phyloP scores from a whole-genome alignment of 495 filamentous ascomycete species.

The Elasticomyces elasticus region DNA sequence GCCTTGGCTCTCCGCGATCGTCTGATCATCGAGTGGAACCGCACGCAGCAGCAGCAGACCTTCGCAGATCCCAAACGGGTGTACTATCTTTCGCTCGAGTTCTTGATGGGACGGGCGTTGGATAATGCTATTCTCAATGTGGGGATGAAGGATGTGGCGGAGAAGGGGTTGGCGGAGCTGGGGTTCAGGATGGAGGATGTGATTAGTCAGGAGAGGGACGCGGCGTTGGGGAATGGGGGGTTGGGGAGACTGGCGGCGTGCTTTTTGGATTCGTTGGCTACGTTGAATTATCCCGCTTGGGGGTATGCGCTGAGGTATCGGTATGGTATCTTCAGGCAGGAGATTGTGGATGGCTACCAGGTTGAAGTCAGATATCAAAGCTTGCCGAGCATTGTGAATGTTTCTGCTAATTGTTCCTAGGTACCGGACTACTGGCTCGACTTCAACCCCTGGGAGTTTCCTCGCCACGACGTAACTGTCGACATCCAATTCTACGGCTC shows the following conservation, averaged over 20 bases:
- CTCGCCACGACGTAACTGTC: slow-evolving; percentile 85
- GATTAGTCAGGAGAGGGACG: slow-evolving; percentile 90
- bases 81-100: slow-evolving; percentile 94
- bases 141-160: slow-evolving; percentile 73
- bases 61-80: slow-evolving; percentile 81
- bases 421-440: slow-evolving; percentile 98
- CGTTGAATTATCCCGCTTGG: slow-evolving; percentile 91
- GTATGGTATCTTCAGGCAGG: slow-evolving; percentile 99
- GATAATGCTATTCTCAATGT: slow-evolving; percentile 99
- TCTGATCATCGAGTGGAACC: slow-evolving; percentile 92
- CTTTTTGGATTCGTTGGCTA: slow-evolving; percentile 91
- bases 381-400: too few relatives aligned
- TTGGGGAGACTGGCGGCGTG: slow-evolving; percentile 91
- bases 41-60: slow-evolving; percentile 92
- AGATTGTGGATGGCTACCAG: slow-evolving; percentile 95
- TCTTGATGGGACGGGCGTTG: slow-evolving; percentile 88
- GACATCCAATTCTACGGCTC: slow-evolving; percentile 92
- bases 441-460: slow-evolving; percentile 99
- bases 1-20: slow-evolving; percentile 87
- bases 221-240: slow-evolving; percentile 91
- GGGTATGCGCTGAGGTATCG: slow-evolving; percentile 90
- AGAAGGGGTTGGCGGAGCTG: slow-evolving; percentile 73
- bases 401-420: too few relatives aligned
- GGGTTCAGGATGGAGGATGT: slow-evolving; percentile 96
- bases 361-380: too few relatives aligned